phyloP scores from a whole-genome alignment of 2,329 filamentous ascomycete genomes.

The Monilinia fructicola region DNA sequence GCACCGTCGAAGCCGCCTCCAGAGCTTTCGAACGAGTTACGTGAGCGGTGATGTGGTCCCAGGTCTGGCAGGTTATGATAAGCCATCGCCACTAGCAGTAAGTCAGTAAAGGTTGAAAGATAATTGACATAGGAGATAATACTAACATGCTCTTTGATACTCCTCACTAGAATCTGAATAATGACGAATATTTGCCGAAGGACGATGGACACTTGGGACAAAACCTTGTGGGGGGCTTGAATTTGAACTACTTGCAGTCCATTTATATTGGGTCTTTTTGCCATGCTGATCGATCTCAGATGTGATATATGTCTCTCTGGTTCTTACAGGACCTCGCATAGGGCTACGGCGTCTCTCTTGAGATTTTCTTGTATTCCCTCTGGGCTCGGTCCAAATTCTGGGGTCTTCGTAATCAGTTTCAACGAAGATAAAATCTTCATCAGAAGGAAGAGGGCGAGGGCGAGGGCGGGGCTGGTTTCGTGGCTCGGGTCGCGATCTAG shows the following conservation, averaged over 20 bases:
- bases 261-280: background rate
- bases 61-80: slow-evolving; percentile 6
- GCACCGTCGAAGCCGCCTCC: slow-evolving; percentile 8
- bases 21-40: background rate
- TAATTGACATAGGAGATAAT: background rate
- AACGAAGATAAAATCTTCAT: background rate
- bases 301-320: slow-evolving; percentile 5
- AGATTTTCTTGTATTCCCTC: too few relatives aligned
- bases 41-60: background rate
- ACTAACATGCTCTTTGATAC: slow-evolving; percentile 14
- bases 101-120: background rate
- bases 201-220: background rate
- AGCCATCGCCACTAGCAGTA: background rate
- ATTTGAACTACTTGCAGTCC: slow-evolving; percentile 8
- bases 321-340: background rate
- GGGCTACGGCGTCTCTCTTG: background rate
- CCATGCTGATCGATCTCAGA: slow-evolving; percentile 11
- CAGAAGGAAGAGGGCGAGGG: background rate
- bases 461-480: background rate
- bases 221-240: slow-evolving; percentile 1
- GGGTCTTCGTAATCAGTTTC: background rate
- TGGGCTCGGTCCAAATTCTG: background rate
- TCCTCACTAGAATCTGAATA: slow-evolving; percentile 13
- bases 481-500: background rate
- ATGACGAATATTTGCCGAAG: background rate